Percentiles rank a stretch among this genome's conserved stretches.
Evolutionary conservation across 2,329 filamentous ascomycete genomes (phyloP).

Genomic region (Basipetospora chlamydospora): DNA sequence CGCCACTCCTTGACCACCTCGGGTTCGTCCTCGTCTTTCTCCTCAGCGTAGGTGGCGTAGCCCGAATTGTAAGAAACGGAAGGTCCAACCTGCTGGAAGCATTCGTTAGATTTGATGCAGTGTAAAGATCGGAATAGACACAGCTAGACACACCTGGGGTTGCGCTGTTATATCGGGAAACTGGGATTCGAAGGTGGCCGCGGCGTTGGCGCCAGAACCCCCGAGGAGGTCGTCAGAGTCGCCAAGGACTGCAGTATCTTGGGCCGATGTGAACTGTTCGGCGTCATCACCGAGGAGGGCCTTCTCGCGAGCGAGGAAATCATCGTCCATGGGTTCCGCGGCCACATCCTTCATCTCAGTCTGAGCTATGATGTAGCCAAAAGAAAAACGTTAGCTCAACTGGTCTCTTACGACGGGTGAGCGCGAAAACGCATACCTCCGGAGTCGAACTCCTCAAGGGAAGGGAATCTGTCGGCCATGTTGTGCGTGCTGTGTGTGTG

Average conservation of each 20-base stretch:
- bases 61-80: conserved; percentile 49
- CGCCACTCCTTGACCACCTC: conserved; percentile 88
- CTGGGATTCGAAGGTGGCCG: conserved; percentile 61
- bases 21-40: conserved; percentile 61
- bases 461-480: conserved; percentile 71
- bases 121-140: not conserved
- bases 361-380: no score
- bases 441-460: conserved; percentile 62
- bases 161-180: conserved; percentile 63
- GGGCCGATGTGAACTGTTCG: conserved; percentile 68
- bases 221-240: conserved; percentile 61
- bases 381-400: no score
- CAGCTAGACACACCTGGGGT: conserved; percentile 46
- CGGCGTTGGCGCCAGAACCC: conserved; percentile 36
- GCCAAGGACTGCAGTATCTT: conserved; percentile 44
- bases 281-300: conserved; percentile 86
- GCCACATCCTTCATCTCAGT: conserved; percentile 46
- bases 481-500: not conserved
- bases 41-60: conserved; percentile 37
- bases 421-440: conserved; percentile 31
- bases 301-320: conserved; percentile 86
- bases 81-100: conserved; percentile 48
- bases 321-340: conserved; percentile 49
- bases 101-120: not conserved
- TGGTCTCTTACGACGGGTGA: not conserved